Conservation (phyloP, 73 alveolate species). For the Blepharisma stoltei region DNA sequence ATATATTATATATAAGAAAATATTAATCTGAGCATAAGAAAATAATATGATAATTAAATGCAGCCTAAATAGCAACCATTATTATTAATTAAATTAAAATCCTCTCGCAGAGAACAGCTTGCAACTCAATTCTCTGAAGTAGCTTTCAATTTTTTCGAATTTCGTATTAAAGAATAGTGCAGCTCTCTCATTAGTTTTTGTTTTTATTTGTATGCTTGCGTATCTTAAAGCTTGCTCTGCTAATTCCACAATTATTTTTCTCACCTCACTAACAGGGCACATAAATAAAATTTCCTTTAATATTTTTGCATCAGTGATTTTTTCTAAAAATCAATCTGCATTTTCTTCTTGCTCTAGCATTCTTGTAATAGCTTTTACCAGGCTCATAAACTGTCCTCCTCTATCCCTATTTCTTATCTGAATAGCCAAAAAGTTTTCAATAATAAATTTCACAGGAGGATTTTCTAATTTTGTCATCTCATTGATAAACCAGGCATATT, state of each 20-base stretch:
- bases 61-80: no score
- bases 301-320: background rate
- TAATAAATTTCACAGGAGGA: background rate
- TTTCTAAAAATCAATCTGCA: background rate
- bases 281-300: slow-evolving; percentile 4
- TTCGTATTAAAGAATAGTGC: no score
- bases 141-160: no score
- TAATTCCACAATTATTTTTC: slow-evolving; percentile 23
- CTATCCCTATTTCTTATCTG: slow-evolving; percentile 13
- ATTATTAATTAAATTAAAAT: no score
- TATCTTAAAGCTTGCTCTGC: no score
- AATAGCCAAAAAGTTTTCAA: background rate
- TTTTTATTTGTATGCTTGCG: no score
- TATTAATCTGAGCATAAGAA: no score
- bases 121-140: no score
- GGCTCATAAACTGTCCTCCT: background rate
- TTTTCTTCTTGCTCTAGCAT: background rate
- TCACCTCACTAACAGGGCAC: slow-evolving; percentile 2
- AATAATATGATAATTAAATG: no score
- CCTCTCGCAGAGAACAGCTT: no score
- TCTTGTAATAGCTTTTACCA: background rate
- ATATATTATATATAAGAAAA: no score
- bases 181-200: no score
- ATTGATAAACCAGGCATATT: background rate
- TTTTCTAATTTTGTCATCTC: background rate